Conservation (phyloP, 2,329 filamentous ascomycete genomes). For the Stachybotrys chartarum region DNA sequence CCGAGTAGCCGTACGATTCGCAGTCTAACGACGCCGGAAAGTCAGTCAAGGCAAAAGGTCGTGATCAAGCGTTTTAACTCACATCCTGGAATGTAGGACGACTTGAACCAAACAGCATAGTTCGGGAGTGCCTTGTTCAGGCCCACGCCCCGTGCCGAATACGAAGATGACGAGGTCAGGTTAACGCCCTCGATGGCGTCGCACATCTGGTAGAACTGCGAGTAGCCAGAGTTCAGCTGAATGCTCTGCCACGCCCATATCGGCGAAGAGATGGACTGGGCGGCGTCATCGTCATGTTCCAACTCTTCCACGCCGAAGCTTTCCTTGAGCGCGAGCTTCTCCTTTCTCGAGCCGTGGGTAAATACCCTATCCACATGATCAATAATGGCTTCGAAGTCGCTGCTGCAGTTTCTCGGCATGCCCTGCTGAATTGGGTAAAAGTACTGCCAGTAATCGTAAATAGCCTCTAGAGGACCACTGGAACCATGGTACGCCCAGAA, state of each 20-base stretch:
- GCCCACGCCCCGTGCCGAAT: slow-evolving; percentile 3
- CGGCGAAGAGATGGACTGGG: slow-evolving; percentile 1
- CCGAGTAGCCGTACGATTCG: slow-evolving; percentile 2
- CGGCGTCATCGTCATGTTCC: slow-evolving; percentile 37
- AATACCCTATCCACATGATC: slow-evolving; percentile 41
- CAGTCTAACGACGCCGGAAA: neutral
- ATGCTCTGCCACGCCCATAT: slow-evolving; percentile 27
- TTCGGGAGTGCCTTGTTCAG: slow-evolving; percentile 2
- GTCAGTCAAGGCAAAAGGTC: neutral
- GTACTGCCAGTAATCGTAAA: slow-evolving; percentile 63
- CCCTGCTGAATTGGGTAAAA: slow-evolving; percentile 36
- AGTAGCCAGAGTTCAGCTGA: slow-evolving; percentile 24
- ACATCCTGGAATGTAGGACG: slow-evolving; percentile 3
- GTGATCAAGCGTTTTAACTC: neutral
- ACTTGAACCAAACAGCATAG: slow-evolving; percentile 4
- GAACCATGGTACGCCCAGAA: slow-evolving; percentile 72
- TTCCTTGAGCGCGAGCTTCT: slow-evolving; percentile 32
- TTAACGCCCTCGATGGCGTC: slow-evolving; percentile 17
- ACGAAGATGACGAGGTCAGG: neutral
- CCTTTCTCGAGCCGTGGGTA: slow-evolving; percentile 21
- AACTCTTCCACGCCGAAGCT: slow-evolving; percentile 34
- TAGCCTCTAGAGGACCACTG: slow-evolving; percentile 68
- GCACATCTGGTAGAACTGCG: slow-evolving; percentile 27
- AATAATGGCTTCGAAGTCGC: slow-evolving; percentile 47
- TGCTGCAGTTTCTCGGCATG: slow-evolving; percentile 52